Percentiles rank a stretch among this genome's conserved stretches.
phyloP scores from a whole-genome alignment of 257 asterid genomes.

The Penstemon newberryi region DNA sequence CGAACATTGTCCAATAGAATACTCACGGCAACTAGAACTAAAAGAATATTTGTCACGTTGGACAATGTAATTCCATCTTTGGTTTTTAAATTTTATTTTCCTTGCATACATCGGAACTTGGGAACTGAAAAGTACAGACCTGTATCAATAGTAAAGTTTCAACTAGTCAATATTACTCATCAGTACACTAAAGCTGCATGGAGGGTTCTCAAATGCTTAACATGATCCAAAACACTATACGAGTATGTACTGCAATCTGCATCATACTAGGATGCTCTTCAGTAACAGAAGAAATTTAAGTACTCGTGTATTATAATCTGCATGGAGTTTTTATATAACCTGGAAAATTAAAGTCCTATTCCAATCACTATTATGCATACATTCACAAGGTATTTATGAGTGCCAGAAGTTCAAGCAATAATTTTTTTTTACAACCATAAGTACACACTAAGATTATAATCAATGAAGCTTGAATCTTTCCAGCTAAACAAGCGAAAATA shows the following conservation, averaged over 20 bases:
- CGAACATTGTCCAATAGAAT: constrained; percentile 45
- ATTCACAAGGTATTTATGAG: background rate
- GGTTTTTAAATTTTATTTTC: constrained; percentile 50
- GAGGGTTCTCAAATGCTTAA: background rate
- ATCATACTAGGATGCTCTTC: too few species aligned
- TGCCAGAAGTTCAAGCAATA: constrained; percentile 19
- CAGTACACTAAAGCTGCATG: background rate
- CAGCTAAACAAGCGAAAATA: constrained; percentile 6
- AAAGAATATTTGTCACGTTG: constrained; percentile 43
- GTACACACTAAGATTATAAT: constrained; percentile 14
- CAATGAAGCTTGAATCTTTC: constrained; percentile 27
- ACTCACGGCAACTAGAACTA: constrained; percentile 41
- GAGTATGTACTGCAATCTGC: too few species aligned
- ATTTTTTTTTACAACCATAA: background rate
- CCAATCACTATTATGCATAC: constrained; percentile 9
- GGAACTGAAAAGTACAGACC: constrained; percentile 37
- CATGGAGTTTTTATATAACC: too few species aligned
- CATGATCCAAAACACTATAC: background rate
- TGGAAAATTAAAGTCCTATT: constrained; percentile 11
- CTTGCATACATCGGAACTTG: constrained; percentile 69
- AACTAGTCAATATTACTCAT: constrained; percentile 22
- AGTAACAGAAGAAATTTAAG: too few species aligned
- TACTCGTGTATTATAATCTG: background rate
- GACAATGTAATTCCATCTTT: constrained; percentile 52
- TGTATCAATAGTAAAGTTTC: constrained; percentile 32